Evolutionary conservation across 768 basidiomycete species (phyloP).

Genomic region (Tephrocybe sp.): DNA sequence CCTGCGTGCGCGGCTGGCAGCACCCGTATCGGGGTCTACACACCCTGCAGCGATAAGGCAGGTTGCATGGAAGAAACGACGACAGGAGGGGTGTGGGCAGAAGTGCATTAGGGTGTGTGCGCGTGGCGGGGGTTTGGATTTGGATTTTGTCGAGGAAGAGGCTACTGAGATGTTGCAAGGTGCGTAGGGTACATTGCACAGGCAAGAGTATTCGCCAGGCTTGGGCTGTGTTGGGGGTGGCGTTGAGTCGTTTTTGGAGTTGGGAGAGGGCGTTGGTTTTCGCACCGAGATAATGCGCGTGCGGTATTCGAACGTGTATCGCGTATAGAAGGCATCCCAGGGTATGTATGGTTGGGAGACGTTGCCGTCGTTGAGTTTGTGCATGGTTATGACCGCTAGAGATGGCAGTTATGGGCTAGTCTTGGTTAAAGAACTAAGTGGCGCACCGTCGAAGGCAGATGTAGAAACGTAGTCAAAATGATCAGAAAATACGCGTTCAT

Average conservation of each 20-base stretch:
- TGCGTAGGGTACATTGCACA: constrained; percentile 49
- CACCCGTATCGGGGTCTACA: constrained; percentile 13
- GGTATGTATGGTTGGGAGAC: constrained; percentile 40
- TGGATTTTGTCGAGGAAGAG: background rate
- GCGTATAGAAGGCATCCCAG: constrained; percentile 42
- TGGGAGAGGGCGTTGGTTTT: background rate
- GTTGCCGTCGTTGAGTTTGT: constrained; percentile 36
- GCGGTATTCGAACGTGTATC: constrained; percentile 42
- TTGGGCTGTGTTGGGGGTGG: constrained; percentile 35
- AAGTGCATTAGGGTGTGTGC: constrained; percentile 45
- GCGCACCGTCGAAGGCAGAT: constrained; percentile 45
- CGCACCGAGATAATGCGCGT: constrained; percentile 35
- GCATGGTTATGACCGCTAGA: constrained; percentile 35
- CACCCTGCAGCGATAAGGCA: constrained; percentile 39
- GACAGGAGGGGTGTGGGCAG: constrained; percentile 53
- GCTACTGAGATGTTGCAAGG: constrained; percentile 30
- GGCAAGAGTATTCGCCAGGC: constrained; percentile 37
- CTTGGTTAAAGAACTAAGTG: background rate
- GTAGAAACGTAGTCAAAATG: constrained; percentile 47
- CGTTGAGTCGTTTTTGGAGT: background rate
- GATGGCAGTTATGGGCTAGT: background rate
- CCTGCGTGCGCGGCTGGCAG: constrained; percentile 21
- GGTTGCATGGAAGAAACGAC: constrained; percentile 44
- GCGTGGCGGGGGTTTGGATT: background rate
- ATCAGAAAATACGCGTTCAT: constrained; percentile 52